Base-by-base conservation (phyloP, 495 filamentous ascomycete species). In the Neurospora sp. region DNA sequence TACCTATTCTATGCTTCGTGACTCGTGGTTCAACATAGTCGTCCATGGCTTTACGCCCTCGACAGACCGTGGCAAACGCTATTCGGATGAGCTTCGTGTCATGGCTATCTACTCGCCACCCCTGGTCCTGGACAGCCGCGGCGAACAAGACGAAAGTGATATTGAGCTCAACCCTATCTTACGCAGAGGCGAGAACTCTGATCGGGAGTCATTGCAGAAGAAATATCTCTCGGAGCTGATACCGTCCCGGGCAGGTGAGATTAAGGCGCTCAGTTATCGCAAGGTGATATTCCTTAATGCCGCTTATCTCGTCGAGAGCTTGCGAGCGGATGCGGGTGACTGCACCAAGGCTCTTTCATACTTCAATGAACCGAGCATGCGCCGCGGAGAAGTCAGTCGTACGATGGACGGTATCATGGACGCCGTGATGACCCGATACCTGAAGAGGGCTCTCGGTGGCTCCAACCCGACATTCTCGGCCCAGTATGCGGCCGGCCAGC, bases 1-100 rank as follows among this genome's bases (percentile, higher is more conserved):
- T 48, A 86, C 87, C 27, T 82, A 88, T 70, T 86, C 88, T 22
- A 83, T 97, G 68, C 89, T 96, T 74, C 91, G 94, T 42, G 93
- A 98, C 84, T 93, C 93, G 16, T 99, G 96, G 96, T 97, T 97
- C 81, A 99, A 99, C 79, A 92, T 98, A 70, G 91, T 93, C 39
- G 90, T 98, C 9, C 95, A 98, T 80, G 94, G 94, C 40, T 97
- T 98, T 78, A 89, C 87, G n/a, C 85, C 90, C 18, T 87, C 85
- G 20, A 93, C 93, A 0, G 85, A 86, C 27, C 86, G 91, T 72
- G 90, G 89, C 41, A 90, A 89, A 73, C 87, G 87, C 75, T 88
- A 93, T 76, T 76, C 86, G 27, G 88, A 89, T 59, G 93, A 97
- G 74, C 84, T 99, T 27, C 87, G 91, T 40, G 84, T 91, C 65